Percentiles rank a stretch among this genome's conserved stretches.
phyloP scores from a whole-genome alignment of 176 grass and related monocot genomes.

The Oryza coarctata region DNA sequence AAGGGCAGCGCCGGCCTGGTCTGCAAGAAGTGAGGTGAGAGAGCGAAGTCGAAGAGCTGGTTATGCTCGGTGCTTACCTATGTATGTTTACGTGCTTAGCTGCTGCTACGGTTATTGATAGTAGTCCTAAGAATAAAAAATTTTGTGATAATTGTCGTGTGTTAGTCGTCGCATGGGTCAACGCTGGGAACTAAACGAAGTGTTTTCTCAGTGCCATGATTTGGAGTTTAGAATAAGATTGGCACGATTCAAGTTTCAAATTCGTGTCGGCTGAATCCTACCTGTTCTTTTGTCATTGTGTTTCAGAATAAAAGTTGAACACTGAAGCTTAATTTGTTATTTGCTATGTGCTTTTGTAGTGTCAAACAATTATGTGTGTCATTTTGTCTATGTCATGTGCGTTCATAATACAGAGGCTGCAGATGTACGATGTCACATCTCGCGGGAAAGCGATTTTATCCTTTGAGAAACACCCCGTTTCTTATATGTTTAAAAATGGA shows the following conservation, averaged over 20 bases:
- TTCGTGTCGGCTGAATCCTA: not conserved
- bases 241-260: not conserved
- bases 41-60: not conserved
- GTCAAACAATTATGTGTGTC: not conserved
- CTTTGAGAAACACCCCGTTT: too few species aligned
- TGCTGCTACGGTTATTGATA: conserved; percentile 24
- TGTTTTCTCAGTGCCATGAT: conserved; percentile 2
- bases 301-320: not conserved
- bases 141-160: conserved; percentile 1
- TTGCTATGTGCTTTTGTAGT: not conserved
- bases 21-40: conserved; percentile 52
- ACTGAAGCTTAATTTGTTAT: not conserved
- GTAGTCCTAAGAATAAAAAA: not conserved
- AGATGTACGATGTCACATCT: too few species aligned
- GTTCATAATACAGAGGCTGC: not conserved
- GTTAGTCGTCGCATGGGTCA: not conserved
- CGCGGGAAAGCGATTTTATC: too few species aligned
- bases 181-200: not conserved
- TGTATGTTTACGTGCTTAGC: conserved; percentile 13
- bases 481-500: too few species aligned
- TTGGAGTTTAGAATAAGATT: conserved; percentile 4
- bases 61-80: conserved; percentile 1
- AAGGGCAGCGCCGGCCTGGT: conserved; percentile 45
- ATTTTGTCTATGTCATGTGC: not conserved
- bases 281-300: not conserved